phyloP scores from a whole-genome alignment of 805 yeast genomes.

The Ogataea parapolymorpha region DNA sequence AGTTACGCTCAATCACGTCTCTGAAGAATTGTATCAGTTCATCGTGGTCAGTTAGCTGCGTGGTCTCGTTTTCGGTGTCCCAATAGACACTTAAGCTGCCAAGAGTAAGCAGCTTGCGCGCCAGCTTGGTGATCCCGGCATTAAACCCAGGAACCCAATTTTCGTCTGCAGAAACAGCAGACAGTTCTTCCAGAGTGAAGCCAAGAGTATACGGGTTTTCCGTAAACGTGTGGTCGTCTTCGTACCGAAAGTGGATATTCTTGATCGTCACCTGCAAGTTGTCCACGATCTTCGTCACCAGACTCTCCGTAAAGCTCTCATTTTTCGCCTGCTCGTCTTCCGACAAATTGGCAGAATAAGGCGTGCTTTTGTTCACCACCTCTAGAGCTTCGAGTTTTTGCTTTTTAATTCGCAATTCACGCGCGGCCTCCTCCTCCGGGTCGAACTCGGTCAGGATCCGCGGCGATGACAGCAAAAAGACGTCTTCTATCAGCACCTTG shows the following conservation, averaged over 20 bases:
- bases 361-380: slow-evolving; percentile 49
- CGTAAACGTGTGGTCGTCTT: slow-evolving; percentile 71
- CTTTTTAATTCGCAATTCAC: slow-evolving; percentile 59
- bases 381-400: slow-evolving; percentile 68
- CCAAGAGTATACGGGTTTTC: slow-evolving; percentile 81
- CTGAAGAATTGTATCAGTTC: slow-evolving; percentile 48
- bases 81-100: slow-evolving; percentile 77
- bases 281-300: slow-evolving; percentile 87
- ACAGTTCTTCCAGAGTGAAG: slow-evolving; percentile 74
- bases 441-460: slow-evolving; percentile 53
- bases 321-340: slow-evolving; percentile 47
- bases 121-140: slow-evolving; percentile 58
- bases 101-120: slow-evolving; percentile 75
- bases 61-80: slow-evolving; percentile 62
- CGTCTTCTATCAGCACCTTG: slow-evolving; percentile 80
- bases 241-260: slow-evolving; percentile 89
- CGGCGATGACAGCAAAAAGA: slow-evolving; percentile 78
- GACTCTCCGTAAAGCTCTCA: slow-evolving; percentile 81
- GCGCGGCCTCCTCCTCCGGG: slow-evolving; percentile 54
- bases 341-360: slow-evolving; percentile 25
- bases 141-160: slow-evolving; percentile 85
- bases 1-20: slow-evolving; percentile 37
- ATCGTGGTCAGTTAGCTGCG: slow-evolving; percentile 46
- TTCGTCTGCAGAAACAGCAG: slow-evolving; percentile 87
- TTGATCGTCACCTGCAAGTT: slow-evolving; percentile 88